Conservation (phyloP, 345 rosid genomes). For the Diplotaxis tenuifolia region DNA sequence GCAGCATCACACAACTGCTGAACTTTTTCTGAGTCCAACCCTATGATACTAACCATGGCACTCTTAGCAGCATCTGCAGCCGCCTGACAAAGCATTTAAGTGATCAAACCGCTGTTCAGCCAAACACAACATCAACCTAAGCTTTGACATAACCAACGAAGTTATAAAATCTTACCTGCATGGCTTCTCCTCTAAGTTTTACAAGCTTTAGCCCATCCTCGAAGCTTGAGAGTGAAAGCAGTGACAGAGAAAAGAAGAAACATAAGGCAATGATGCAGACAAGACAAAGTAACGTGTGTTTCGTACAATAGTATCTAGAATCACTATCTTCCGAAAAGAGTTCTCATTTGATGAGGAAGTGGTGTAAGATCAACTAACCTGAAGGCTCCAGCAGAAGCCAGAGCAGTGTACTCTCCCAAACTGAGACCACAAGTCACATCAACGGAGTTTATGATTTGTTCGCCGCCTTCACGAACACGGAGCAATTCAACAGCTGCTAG, state of each 20-base stretch:
- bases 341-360: background rate
- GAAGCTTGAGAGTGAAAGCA: constrained; percentile 51
- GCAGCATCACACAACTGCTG: constrained; percentile 90
- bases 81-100: constrained; percentile 47
- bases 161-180: constrained; percentile 63
- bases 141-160: background rate
- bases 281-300: background rate
- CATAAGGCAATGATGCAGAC: background rate
- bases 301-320: background rate
- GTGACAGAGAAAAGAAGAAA: constrained; percentile 2
- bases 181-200: constrained; percentile 95
- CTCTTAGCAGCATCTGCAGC: constrained; percentile 94
- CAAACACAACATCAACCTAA: background rate
- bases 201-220: constrained; percentile 97
- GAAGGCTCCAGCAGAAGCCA: constrained; percentile 94
- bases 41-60: constrained; percentile 97
- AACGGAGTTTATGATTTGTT: constrained; percentile 77
- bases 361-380: constrained; percentile 46
- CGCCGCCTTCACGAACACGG: constrained; percentile 82
- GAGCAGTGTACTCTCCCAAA: constrained; percentile 96
- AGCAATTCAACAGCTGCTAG: constrained; percentile 93
- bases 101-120: constrained; percentile 14
- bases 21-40: constrained; percentile 84
- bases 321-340: background rate
- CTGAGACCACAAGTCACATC: constrained; percentile 97